Percentiles rank a stretch among this genome's conserved stretches.
Evolutionary conservation across 192 early-diverging fungal species (phyloP).

Genomic region (Linnemannia zychae): DNA sequence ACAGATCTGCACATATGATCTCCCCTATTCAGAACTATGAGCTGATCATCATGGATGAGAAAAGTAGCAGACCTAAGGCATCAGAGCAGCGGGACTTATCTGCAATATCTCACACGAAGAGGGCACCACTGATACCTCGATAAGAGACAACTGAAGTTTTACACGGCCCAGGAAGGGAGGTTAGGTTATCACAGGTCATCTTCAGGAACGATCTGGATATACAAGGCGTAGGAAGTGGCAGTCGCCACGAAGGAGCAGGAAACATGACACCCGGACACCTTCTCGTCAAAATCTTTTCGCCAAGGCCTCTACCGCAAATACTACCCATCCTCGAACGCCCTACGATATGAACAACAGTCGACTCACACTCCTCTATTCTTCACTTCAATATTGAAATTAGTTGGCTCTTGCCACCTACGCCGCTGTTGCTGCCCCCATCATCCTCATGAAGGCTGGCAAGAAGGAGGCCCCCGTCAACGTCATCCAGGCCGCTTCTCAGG

Average conservation of each 20-base stretch:
- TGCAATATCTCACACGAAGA: no score
- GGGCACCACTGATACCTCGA: not conserved
- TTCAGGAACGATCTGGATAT: not conserved
- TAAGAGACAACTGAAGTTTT: not conserved
- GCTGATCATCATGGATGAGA: not conserved
- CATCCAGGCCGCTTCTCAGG: conserved; percentile 54
- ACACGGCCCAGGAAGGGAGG: no score
- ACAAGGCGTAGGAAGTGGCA: no score
- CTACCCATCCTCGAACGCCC: no score
- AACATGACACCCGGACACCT: no score
- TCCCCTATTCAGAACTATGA: not conserved
- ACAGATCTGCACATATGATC: not conserved
- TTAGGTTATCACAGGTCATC: no score
- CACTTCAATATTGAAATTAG: conserved; percentile 7
- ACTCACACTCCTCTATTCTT: no score
- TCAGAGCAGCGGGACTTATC: not conserved
- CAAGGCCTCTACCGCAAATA: no score
- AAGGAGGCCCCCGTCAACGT: conserved; percentile 42
- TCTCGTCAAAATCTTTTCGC: no score
- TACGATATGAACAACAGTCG: no score
- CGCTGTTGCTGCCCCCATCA: conserved; percentile 35
- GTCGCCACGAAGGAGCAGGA: no score
- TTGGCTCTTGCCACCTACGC: conserved; percentile 59
- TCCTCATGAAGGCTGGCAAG: conserved; percentile 36
- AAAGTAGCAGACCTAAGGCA: not conserved